phyloP scores from a whole-genome alignment of 2,329 filamentous ascomycete genomes.

The Fonsecaea multimorphosa region DNA sequence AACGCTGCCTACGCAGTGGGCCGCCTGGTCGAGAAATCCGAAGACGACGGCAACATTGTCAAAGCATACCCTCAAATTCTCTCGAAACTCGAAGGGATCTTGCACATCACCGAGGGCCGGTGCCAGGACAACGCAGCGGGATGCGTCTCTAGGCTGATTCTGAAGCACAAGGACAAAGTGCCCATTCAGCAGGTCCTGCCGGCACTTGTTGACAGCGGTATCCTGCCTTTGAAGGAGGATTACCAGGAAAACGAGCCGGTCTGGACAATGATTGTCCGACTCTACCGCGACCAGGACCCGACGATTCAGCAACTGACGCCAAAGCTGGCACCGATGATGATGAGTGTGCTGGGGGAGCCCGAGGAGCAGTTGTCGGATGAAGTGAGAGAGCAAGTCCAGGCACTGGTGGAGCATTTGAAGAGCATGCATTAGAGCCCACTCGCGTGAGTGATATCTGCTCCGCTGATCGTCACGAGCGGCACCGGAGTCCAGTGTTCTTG shows the following conservation, averaged over 20 bases:
- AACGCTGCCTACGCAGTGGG: constrained; percentile 93
- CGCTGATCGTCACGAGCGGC: neutral
- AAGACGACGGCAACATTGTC: constrained; percentile 73
- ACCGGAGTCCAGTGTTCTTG: neutral
- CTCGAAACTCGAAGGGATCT: constrained; percentile 81
- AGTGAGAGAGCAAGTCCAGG: constrained; percentile 53
- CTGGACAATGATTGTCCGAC: constrained; percentile 84
- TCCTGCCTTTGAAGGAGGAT: constrained; percentile 88
- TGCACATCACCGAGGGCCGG: constrained; percentile 77
- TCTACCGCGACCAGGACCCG: constrained; percentile 64
- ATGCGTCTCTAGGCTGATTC: constrained; percentile 89
- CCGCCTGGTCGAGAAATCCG: constrained; percentile 80
- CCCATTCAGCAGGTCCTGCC: constrained; percentile 84
- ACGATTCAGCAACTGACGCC: constrained; percentile 55
- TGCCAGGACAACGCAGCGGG: constrained; percentile 92
- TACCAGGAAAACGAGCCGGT: constrained; percentile 96
- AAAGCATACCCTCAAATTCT: constrained; percentile 79
- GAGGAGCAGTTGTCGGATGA: constrained; percentile 56
- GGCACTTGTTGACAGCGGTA: constrained; percentile 66
- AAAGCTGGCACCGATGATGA: constrained; percentile 55
- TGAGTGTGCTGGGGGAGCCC: constrained; percentile 53
- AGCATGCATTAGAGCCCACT: constrained; percentile 28
- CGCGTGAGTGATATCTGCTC: neutral
- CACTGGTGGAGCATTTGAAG: constrained; percentile 57
- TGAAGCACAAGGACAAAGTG: constrained; percentile 81